Conservation (phyloP, 169 alveolate species). For the Plasmodium gonderi region DNA sequence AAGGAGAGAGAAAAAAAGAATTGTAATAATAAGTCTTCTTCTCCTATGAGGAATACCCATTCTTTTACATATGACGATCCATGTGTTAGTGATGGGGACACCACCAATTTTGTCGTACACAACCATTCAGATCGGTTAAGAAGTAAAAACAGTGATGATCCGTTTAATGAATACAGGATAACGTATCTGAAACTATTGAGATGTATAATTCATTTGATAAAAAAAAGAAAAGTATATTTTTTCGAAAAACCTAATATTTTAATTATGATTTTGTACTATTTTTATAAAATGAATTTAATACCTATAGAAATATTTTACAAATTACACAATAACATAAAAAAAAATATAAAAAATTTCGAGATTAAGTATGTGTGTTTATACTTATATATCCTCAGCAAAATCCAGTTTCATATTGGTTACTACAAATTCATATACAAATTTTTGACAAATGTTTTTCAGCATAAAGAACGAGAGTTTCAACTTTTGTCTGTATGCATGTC, state of each 20-base stretch:
- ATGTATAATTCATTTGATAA: conserved; percentile 20
- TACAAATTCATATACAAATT: conserved; percentile 31
- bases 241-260: conserved; percentile 36
- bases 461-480: conserved; percentile 2
- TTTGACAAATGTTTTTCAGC: conserved; percentile 9
- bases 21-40: too few species aligned
- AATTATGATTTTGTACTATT: conserved; percentile 27
- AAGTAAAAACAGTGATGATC: background rate
- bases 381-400: conserved; percentile 29
- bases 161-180: conserved; percentile 19
- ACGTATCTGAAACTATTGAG: conserved; percentile 42
- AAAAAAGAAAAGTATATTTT: background rate
- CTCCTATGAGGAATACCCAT: too few species aligned
- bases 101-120: background rate
- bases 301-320: conserved; percentile 69
- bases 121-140: background rate
- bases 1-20: too few species aligned
- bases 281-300: conserved; percentile 44
- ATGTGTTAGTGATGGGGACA: background rate
- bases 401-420: conserved; percentile 17
- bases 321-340: conserved; percentile 34
- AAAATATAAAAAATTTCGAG: conserved; percentile 42
- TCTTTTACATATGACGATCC: background rate
- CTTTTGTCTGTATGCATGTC: conserved; percentile 31
- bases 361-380: conserved; percentile 30